Percentiles rank a stretch among this genome's conserved stretches.
Evolutionary conservation across 805 yeast genomes (phyloP).

Genomic region (Saccharomyces kudriavzevii): DNA sequence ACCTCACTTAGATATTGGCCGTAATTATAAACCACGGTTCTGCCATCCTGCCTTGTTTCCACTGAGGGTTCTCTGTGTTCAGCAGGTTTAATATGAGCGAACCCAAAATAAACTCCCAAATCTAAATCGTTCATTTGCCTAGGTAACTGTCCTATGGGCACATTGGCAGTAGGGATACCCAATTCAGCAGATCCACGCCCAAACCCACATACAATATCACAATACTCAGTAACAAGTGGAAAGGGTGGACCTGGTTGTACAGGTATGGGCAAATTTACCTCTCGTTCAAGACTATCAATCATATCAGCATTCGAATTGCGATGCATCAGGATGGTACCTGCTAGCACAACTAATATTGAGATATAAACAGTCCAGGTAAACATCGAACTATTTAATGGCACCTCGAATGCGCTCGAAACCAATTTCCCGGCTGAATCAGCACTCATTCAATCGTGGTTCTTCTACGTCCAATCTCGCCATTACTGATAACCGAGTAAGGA

Average conservation of each 20-base stretch:
- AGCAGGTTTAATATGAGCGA: constrained; percentile 35
- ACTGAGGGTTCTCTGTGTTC: constrained; percentile 16
- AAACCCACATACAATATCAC: constrained; percentile 67
- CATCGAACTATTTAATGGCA: neutral
- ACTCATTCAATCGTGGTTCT: neutral
- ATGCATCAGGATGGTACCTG: neutral
- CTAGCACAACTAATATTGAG: neutral
- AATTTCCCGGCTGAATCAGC: neutral
- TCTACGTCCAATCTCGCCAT: neutral
- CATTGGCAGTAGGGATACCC: constrained; percentile 93
- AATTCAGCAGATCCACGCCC: constrained; percentile 92
- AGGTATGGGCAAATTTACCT: constrained; percentile 31
- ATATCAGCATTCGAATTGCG: neutral
- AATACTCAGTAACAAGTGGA: constrained; percentile 41
- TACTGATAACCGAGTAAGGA: neutral
- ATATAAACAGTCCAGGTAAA: neutral
- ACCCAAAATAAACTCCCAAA: constrained; percentile 91
- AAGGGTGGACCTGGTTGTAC: constrained; percentile 36
- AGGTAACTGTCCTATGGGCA: constrained; percentile 50
- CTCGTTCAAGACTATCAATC: constrained; percentile 7
- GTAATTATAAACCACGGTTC: constrained; percentile 48
- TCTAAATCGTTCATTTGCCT: constrained; percentile 35
- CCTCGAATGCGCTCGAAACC: neutral
- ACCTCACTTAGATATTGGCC: constrained; percentile 41
- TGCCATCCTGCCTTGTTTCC: constrained; percentile 30